phyloP scores from a whole-genome alignment of 2,329 filamentous ascomycete species.

The Diplodia intermedia region DNA sequence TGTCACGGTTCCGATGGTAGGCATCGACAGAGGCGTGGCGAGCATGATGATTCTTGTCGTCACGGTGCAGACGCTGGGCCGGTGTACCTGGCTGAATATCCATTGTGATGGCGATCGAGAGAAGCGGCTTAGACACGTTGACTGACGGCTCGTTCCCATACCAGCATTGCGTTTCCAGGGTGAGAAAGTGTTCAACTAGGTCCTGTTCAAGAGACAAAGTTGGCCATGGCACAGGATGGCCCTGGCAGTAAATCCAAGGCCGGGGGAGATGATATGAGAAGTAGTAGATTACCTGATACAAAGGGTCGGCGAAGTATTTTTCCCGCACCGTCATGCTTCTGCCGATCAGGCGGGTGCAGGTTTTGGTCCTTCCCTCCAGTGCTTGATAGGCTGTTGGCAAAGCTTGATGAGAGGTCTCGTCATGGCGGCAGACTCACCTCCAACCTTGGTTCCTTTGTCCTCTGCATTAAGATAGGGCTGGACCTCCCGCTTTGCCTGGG shows the following conservation, averaged over 20 bases:
- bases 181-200: conserved; percentile 45
- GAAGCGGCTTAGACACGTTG: conserved; percentile 46
- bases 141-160: conserved; percentile 42
- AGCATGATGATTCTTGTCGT: conserved; percentile 52
- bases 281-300: conserved; percentile 36
- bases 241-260: too few relatives aligned
- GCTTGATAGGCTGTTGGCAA: conserved; percentile 34
- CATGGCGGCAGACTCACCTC: conserved; percentile 32
- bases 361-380: conserved; percentile 47
- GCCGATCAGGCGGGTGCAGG: conserved; percentile 46
- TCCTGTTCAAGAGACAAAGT: neutral
- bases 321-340: conserved; percentile 48
- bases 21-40: conserved; percentile 39
- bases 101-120: conserved; percentile 51
- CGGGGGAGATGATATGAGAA: neutral
- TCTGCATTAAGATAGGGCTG: conserved; percentile 41
- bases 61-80: conserved; percentile 48
- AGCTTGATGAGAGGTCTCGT: neutral
- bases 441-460: conserved; percentile 38
- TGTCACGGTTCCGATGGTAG: conserved; percentile 44
- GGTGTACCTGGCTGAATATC: conserved; percentile 44
- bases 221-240: neutral
- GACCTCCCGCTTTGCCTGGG: conserved; percentile 41
- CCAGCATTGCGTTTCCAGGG: conserved; percentile 46
- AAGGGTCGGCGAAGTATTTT: conserved; percentile 42